Evolutionary conservation across 176 grass and related monocot genomes (phyloP), one percentile per base, ranked within the genome.

Genomic region (Raddia distichophylla): DNA sequence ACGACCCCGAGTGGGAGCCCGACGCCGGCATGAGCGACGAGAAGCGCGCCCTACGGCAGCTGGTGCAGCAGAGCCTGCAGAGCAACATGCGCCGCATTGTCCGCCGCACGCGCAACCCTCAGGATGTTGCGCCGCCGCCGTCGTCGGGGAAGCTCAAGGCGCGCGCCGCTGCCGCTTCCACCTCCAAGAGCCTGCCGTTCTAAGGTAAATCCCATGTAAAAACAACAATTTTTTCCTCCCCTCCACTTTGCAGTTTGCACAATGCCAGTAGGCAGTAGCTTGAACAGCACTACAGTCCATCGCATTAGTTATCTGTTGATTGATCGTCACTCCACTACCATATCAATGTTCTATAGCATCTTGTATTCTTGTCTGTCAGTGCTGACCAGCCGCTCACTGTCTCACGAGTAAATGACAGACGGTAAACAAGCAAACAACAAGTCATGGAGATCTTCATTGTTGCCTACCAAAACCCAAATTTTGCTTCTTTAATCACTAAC

Each of bases 151-250:
- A 64, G 5, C 60, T 91, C 57, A 89, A 83, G 65, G 87, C 88
- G 18, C 90, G 95, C 79, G 81, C 84, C 32, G 76, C 75, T 34
- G 84, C 88, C 10, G 87, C 90, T 27, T 27, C 27, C 71, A 95
- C 93, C 49, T 95, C 96, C 82, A 99, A 99, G 83, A 99, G 96
- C 91, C 78, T 99, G 79, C 90, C 96, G 10, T 99, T 99, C 89
- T 99, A 83, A 75, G 45, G 17, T 67, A 57, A 55, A 47, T 35
- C 56, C 42, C 66, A 82, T 79, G 79, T 86, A 74, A 78, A 73
- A 27, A 19, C 32, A 17, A 66, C 10, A 2, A 16, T 48, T 64
- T 32, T 27, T 27, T 27, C 27, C 27, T 27, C 27, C 27, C 27
- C 27, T 15, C 20, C 19, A 9, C 37, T 18, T 3, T 40, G 37